These are phyloP conservation scores for Fusarium illudens DNA, from an alignment of 2,329 filamentous ascomycete species.

Conservation along the genomic window DNA sequence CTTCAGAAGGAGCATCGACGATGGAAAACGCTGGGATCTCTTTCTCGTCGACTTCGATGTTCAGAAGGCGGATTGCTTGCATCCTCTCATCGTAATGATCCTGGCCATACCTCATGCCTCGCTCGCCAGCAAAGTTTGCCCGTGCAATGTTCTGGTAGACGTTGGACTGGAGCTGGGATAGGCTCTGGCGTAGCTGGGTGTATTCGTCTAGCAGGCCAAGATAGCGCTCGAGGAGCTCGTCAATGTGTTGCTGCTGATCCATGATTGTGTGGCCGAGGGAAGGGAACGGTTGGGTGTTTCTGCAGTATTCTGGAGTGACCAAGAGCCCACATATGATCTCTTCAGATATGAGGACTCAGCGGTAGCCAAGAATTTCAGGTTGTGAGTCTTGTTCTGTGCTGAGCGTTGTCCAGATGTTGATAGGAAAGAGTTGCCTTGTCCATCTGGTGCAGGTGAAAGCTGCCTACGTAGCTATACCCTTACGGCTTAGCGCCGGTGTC, in stretches of 20 bases:
- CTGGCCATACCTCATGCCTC: slow-evolving; percentile 70
- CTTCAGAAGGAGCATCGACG: slow-evolving; percentile 1
- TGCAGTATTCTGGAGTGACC: not conserved
- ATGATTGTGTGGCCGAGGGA: slow-evolving; percentile 9
- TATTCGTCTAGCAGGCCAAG: slow-evolving; percentile 74
- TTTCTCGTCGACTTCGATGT: slow-evolving; percentile 23
- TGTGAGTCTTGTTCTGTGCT: not conserved
- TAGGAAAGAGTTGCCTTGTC: not conserved
- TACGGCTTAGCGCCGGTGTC: slow-evolving; percentile 32
- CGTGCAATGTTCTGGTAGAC: slow-evolving; percentile 72
- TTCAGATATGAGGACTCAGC: not conserved
- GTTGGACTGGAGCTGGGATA: slow-evolving; percentile 62
- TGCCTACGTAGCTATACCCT: slow-evolving; percentile 19
- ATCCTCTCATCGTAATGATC: slow-evolving; percentile 79
- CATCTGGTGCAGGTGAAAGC: slow-evolving; percentile 1
- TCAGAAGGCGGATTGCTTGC: slow-evolving; percentile 64
- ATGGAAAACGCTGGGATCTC: slow-evolving; percentile 34
- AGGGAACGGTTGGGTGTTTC: not conserved
- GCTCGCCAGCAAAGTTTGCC: slow-evolving; percentile 76
- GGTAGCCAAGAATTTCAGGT: not conserved
- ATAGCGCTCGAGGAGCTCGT: slow-evolving; percentile 71
- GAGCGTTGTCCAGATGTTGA: not conserved
- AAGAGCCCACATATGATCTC: not conserved
- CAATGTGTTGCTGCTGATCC: slow-evolving; percentile 57
- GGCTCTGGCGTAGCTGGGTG: slow-evolving; percentile 62